Base-by-base conservation (phyloP, 225 moss, liverwort and hornwort genomes). In the Takakia lepidozioides region DNA sequence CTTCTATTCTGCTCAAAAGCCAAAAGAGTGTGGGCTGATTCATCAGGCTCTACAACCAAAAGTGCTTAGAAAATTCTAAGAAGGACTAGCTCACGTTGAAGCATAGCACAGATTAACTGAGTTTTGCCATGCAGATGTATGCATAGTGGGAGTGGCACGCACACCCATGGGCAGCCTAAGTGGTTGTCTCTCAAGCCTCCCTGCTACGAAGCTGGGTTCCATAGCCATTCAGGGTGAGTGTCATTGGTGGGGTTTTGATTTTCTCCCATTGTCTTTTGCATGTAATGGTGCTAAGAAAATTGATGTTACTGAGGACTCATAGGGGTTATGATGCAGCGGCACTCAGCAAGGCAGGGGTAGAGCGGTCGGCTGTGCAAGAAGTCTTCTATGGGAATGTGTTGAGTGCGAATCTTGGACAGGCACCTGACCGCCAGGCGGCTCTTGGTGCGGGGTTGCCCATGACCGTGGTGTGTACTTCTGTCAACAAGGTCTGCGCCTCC, bases 401-500 rank as follows among this genome's bases (percentile, higher is more conserved):
- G 29, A 98, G 95, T 81, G 90, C 84, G 1, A 90, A 90, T 53
- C 58, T 98, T 41, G 95, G 95, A 46, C 95, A 98, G 57, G 95
- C 95, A 45, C 95, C 95, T 7, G 95, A 90, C 49, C 73, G 95
- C 55, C 95, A 98, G 66, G 90, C 95, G 17, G 77, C 95, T 13
- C 55, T 90, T 10, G 90, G 90, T 17, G 95, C 95, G 22, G 90
- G 95, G 16, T 68, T 98, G 25, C 82, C 95, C 2, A 48, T 48
- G 39, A 57, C 77, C 45, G 87, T 82, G 15, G 69, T 67, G 3
- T 98, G 95, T 64, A 90, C 95, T 19, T 74, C 90, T 25, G 64
- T 98, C 66, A 98, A 98, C 69, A 98, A 98, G 71, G 95, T 98
- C 10, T 98, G 95, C 27, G 90, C 95, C 19, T 90, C 95, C 5